These are phyloP conservation scores for Penicillium fuscoglaucum DNA, from an alignment of 2,329 filamentous ascomycete species.

Conservation along the genomic window DNA sequence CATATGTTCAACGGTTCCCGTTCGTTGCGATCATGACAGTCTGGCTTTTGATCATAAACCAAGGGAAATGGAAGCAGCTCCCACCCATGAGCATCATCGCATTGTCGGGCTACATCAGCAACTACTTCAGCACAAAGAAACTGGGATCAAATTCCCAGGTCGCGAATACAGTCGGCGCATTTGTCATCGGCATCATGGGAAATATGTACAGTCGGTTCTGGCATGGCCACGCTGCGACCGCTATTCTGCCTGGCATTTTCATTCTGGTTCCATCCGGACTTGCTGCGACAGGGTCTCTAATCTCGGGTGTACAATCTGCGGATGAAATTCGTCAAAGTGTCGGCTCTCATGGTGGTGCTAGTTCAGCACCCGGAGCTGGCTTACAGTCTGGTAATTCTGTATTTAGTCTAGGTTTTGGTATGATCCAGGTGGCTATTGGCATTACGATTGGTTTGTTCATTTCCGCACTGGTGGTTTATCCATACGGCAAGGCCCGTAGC, in stretches of 20 bases:
- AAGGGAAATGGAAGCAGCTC: slow-evolving; percentile 75
- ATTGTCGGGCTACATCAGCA: slow-evolving; percentile 68
- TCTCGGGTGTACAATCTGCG: slow-evolving; percentile 56
- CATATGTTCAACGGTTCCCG: slow-evolving; percentile 58
- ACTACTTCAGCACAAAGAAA: slow-evolving; percentile 40
- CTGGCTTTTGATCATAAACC: slow-evolving; percentile 75
- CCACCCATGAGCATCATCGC: slow-evolving; percentile 74
- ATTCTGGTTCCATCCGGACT: slow-evolving; percentile 62
- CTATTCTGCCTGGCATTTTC: slow-evolving; percentile 84
- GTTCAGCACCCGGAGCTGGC: slow-evolving; percentile 20
- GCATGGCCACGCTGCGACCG: slow-evolving; percentile 77
- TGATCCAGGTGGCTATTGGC: slow-evolving; percentile 46
- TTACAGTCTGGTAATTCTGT: slow-evolving; percentile 18
- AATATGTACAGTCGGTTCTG: slow-evolving; percentile 71
- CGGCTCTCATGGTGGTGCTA: slow-evolving; percentile 13
- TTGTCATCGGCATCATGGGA: slow-evolving; percentile 72
- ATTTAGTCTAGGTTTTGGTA: slow-evolving; percentile 42
- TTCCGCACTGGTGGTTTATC: slow-evolving; percentile 44
- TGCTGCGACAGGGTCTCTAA: slow-evolving; percentile 57
- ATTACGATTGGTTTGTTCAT: slow-evolving; percentile 46
- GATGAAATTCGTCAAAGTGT: slow-evolving; percentile 50
- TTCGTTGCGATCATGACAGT: slow-evolving; percentile 73
- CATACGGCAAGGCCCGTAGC: slow-evolving; percentile 43
- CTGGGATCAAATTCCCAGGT: slow-evolving; percentile 73
- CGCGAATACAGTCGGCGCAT: slow-evolving; percentile 72